A percentile compares a stretch with the other conserved stretches of the same genome.
phyloP scores from a whole-genome alignment of 805 yeast species.

The Blastobotrys chiropterorum region DNA sequence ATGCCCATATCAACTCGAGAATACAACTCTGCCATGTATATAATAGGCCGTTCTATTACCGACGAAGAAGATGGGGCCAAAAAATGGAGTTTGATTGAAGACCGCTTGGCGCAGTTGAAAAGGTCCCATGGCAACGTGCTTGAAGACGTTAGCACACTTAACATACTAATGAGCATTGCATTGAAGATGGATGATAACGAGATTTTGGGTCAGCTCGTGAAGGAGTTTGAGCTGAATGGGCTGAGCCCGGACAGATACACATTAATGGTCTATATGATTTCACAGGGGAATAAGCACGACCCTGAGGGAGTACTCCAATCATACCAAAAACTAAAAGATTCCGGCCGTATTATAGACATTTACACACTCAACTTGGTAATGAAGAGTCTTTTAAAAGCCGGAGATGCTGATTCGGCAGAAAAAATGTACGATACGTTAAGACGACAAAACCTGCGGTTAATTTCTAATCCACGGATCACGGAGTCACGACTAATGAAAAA shows the following conservation, averaged over 20 bases:
- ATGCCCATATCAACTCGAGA: conserved; percentile 31
- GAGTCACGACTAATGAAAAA: conserved; percentile 12
- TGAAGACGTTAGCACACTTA: conserved; percentile 22
- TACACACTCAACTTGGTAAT: conserved; percentile 22
- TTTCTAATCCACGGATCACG: conserved; percentile 1
- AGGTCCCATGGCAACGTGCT: conserved; percentile 7
- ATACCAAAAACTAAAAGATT: conserved; percentile 16
- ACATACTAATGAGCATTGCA: conserved; percentile 28
- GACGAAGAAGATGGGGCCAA: not conserved
- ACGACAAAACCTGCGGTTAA: conserved; percentile 7
- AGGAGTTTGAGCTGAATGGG: conserved; percentile 16
- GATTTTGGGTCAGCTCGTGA: conserved; percentile 17
- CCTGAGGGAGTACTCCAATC: conserved; percentile 13
- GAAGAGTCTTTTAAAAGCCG: conserved; percentile 19
- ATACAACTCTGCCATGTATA: conserved; percentile 21
- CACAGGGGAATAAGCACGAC: conserved; percentile 14
- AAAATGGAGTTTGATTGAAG: conserved; percentile 6
- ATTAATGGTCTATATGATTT: conserved; percentile 20
- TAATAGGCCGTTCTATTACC: conserved; percentile 13
- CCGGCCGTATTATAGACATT: conserved; percentile 24
- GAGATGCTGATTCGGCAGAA: conserved; percentile 24
- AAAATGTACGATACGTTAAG: conserved; percentile 4
- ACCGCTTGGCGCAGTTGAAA: conserved; percentile 9
- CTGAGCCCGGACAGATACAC: conserved; percentile 31
- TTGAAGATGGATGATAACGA: conserved; percentile 12